Evolutionary conservation across 345 rosid genomes (phyloP).

Genomic region (Garcia nutans): DNA sequence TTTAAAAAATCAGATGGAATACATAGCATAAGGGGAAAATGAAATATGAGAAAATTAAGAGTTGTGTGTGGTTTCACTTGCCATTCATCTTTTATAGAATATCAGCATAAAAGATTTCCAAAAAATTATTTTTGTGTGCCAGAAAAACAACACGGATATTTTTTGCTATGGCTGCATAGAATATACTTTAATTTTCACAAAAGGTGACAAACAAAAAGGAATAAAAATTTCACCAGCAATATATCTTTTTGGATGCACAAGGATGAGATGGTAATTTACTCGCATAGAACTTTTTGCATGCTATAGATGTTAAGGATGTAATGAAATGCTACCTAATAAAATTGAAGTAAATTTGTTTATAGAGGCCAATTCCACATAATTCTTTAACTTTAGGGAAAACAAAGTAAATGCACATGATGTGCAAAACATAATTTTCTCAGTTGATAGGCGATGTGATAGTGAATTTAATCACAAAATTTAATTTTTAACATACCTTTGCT

Average conservation of each 20-base stretch:
- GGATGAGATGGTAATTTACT: not conserved
- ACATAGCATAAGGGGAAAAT: slow-evolving; percentile 3
- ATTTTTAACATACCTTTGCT: slow-evolving; percentile 51
- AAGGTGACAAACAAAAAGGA: not conserved
- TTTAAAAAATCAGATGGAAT: slow-evolving; percentile 36
- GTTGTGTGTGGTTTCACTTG: not conserved
- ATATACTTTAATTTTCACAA: not conserved
- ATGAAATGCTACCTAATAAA: not conserved
- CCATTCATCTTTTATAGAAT: not conserved
- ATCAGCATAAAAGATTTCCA: not conserved
- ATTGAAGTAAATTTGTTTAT: not conserved
- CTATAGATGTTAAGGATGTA: not conserved
- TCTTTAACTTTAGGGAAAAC: not conserved
- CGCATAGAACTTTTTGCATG: not conserved
- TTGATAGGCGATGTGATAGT: not conserved
- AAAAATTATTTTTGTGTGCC: not conserved
- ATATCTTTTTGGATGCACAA: not conserved
- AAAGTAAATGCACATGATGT: not conserved
- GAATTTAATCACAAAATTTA: not conserved
- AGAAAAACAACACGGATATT: not conserved
- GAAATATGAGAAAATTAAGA: not conserved
- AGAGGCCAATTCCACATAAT: not conserved
- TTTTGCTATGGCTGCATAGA: not conserved
- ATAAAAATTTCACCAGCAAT: not conserved
- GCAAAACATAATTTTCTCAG: not conserved